These are phyloP conservation scores for Selaginella tamariscina DNA, from an alignment of 75 land plant species.

Conservation along the genomic window DNA sequence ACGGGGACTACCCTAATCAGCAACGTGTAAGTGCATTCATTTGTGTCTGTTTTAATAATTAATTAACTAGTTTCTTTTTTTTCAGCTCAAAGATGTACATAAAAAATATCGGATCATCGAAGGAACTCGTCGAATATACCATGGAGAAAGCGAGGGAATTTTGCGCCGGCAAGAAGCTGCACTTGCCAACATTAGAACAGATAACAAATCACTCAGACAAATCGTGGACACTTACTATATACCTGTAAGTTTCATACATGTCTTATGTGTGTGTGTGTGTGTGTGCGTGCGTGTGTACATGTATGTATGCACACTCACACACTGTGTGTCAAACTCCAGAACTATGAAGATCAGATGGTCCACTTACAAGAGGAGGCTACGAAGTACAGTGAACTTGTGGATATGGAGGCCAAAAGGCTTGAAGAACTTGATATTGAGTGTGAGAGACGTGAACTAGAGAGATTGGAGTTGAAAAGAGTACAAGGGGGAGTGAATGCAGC, in stretches of 20 bases:
- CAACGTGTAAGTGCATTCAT: neutral
- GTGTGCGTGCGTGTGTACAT: neutral
- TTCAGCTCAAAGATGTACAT: constrained; percentile 7
- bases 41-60: neutral
- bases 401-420: neutral
- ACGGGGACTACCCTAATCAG: neutral
- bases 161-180: constrained; percentile 6
- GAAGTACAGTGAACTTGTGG: neutral
- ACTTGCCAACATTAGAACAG: constrained; percentile 9
- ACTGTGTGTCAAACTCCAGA: neutral
- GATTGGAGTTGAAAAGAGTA: neutral
- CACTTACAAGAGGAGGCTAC: neutral
- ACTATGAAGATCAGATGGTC: neutral
- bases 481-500: neutral
- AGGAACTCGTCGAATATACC: neutral
- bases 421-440: neutral
- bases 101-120: constrained; percentile 6
- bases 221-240: neutral
- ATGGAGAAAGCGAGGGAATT: constrained; percentile 11
- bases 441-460: neutral
- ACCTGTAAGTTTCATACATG: neutral
- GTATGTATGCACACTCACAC: neutral
- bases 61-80: neutral
- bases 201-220: neutral
- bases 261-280: neutral